A percentile compares a stretch with the other conserved stretches of the same genome.
Conservation (phyloP, 768 basidiomycete genomes). For the Lactifluus rugatus region DNA sequence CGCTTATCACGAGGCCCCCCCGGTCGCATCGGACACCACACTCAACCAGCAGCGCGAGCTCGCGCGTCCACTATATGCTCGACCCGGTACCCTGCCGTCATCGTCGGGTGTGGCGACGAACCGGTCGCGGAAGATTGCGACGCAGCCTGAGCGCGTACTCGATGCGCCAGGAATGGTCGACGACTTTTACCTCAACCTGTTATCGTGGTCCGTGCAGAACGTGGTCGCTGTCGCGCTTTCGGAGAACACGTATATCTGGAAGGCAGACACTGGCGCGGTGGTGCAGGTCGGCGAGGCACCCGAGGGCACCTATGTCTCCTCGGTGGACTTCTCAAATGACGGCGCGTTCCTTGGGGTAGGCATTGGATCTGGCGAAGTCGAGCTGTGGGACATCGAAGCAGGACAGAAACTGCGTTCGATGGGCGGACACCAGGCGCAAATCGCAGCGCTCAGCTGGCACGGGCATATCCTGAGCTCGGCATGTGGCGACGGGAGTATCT, state of each 20-base stretch:
- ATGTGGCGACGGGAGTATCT: conserved; percentile 89
- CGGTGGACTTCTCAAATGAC: conserved; percentile 71
- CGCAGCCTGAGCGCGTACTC: conserved; percentile 84
- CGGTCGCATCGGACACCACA: conserved; percentile 65
- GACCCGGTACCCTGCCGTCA: conserved; percentile 50
- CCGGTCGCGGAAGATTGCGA: conserved; percentile 75
- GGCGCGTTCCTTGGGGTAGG: conserved; percentile 79
- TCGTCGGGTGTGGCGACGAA: conserved; percentile 55
- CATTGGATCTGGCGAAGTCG: conserved; percentile 71
- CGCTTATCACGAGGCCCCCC: conserved; percentile 81
- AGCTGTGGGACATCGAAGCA: conserved; percentile 88
- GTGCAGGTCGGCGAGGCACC: conserved; percentile 65
- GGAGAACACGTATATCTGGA: conserved; percentile 87
- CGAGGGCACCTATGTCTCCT: conserved; percentile 65
- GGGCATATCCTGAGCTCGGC: conserved; percentile 80
- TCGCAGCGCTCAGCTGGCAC: conserved; percentile 83
- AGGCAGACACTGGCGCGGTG: conserved; percentile 83
- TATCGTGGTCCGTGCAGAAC: conserved; percentile 84
- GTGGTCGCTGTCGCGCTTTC: conserved; percentile 84
- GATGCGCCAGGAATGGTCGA: conserved; percentile 91
- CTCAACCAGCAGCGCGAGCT: conserved; percentile 70
- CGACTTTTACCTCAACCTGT: conserved; percentile 94
- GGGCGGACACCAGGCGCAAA: conserved; percentile 74
- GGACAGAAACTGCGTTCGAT: conserved; percentile 82
- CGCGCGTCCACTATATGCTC: conserved; percentile 65